Evolutionary conservation across 1,284 basidiomycete species (phyloP).

Genomic region (Moesziomyces parantarcticus): DNA sequence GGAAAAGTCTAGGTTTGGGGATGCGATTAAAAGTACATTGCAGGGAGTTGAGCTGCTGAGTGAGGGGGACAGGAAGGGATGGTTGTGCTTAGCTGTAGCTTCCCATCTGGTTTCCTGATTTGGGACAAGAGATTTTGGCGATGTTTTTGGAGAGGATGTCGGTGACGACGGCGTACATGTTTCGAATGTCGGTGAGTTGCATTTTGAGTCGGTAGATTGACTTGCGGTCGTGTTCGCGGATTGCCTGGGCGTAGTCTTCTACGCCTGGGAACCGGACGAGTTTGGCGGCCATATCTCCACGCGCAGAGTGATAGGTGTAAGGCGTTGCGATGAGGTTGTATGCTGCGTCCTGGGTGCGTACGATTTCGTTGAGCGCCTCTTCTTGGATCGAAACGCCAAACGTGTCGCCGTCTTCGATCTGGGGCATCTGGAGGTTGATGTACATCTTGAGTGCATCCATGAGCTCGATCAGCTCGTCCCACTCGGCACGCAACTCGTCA

Average conservation of each 20-base stretch:
- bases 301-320: conserved; percentile 26
- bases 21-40: too few species aligned
- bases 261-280: conserved; percentile 42
- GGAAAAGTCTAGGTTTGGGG: too few species aligned
- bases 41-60: too few species aligned
- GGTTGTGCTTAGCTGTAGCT: conserved; percentile 40
- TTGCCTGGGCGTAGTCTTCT: conserved; percentile 34
- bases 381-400: conserved; percentile 52
- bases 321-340: conserved; percentile 48
- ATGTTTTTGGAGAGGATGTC: conserved; percentile 53
- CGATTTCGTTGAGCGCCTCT: conserved; percentile 52
- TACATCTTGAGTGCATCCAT: conserved; percentile 52
- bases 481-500: conserved; percentile 35
- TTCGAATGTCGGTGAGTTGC: conserved; percentile 45
- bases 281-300: conserved; percentile 46
- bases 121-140: conserved; percentile 46
- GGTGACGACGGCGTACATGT: conserved; percentile 48
- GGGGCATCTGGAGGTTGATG: conserved; percentile 52
- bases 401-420: conserved; percentile 55
- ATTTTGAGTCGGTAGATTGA: conserved; percentile 38
- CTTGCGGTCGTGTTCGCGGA: conserved; percentile 45
- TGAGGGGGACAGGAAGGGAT: too few species aligned
- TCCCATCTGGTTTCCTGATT: conserved; percentile 53
- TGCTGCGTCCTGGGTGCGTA: conserved; percentile 41
- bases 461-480: conserved; percentile 43